phyloP scores from a whole-genome alignment of 306 rosid species.

The Luffa aegyptiaca region DNA sequence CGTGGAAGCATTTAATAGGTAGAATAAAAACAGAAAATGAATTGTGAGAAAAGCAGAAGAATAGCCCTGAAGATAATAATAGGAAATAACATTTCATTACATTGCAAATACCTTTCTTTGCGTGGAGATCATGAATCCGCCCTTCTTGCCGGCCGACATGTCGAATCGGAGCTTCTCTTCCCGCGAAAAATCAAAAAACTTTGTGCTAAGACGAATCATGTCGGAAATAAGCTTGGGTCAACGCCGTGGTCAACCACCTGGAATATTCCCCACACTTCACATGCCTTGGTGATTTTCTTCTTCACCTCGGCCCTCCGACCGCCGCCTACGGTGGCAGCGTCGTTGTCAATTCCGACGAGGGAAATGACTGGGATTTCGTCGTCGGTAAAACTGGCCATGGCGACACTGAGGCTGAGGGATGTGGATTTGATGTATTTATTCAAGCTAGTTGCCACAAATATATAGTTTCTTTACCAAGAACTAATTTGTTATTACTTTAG shows the following conservation, averaged over 20 bases:
- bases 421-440: too few species aligned
- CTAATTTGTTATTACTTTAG: too few species aligned
- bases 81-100: too few species aligned
- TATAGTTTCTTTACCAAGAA: too few species aligned
- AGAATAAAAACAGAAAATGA: too few species aligned
- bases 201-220: slow-evolving; percentile 47
- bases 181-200: slow-evolving; percentile 51
- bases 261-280: slow-evolving; percentile 77
- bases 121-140: slow-evolving; percentile 82
- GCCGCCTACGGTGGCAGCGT: not conserved
- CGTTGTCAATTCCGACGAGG: slow-evolving; percentile 46
- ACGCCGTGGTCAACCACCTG: slow-evolving; percentile 80
- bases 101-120: slow-evolving; percentile 37
- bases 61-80: too few species aligned
- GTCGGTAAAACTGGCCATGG: not conserved
- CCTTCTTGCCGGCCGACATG: slow-evolving; percentile 89
- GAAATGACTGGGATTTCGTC: slow-evolving; percentile 64
- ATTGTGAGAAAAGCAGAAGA: too few species aligned
- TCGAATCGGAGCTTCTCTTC: slow-evolving; percentile 74
- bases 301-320: slow-evolving; percentile 39
- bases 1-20: too few species aligned
- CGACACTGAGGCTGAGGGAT: too few species aligned
- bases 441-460: too few species aligned
- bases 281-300: slow-evolving; percentile 54
- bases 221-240: slow-evolving; percentile 30